A percentile compares a stretch with the other conserved stretches of the same genome.
These are phyloP conservation scores for Capsella bursapastoris DNA, from an alignment of 345 rosid species.

Conservation along the genomic window DNA sequence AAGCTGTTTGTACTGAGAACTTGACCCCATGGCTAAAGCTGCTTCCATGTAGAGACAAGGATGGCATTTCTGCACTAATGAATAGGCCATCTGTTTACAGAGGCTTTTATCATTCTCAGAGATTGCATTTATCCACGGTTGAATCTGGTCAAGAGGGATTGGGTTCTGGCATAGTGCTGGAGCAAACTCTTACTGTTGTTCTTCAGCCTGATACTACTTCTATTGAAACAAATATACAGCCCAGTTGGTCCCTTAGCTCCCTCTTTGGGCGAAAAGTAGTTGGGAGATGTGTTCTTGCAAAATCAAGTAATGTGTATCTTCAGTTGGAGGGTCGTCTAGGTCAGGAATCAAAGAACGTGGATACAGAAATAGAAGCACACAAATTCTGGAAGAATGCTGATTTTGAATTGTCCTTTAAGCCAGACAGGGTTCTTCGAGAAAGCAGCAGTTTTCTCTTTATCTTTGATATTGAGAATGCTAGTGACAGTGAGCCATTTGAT, in stretches of 20 bases:
- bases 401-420: conserved; percentile 65
- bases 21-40: conserved; percentile 98
- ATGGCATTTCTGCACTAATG: conserved; percentile 77
- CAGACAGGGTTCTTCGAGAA: conserved; percentile 67
- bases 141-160: conserved; percentile 49
- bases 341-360: conserved; percentile 43
- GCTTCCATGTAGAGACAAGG: conserved; percentile 95
- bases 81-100: conserved; percentile 91
- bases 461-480: conserved; percentile 63
- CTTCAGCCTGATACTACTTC: conserved; percentile 64
- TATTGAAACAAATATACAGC: conserved; percentile 54
- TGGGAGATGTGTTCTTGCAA: conserved; percentile 82
- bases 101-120: conserved; percentile 95
- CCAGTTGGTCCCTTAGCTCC: conserved; percentile 86
- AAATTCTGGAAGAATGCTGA: conserved; percentile 43
- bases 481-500: conserved; percentile 66
- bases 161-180: conserved; percentile 62
- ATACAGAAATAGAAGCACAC: conserved; percentile 45
- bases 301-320: conserved; percentile 70
- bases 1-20: conserved; percentile 98
- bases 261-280: conserved; percentile 73
- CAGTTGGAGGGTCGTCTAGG: conserved; percentile 66
- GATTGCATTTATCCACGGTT: conserved; percentile 61
- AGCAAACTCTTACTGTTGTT: conserved; percentile 85
- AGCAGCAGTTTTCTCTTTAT: conserved; percentile 54